phyloP scores from a whole-genome alignment of 345 rosid genomes.

The Linum trigynum region DNA sequence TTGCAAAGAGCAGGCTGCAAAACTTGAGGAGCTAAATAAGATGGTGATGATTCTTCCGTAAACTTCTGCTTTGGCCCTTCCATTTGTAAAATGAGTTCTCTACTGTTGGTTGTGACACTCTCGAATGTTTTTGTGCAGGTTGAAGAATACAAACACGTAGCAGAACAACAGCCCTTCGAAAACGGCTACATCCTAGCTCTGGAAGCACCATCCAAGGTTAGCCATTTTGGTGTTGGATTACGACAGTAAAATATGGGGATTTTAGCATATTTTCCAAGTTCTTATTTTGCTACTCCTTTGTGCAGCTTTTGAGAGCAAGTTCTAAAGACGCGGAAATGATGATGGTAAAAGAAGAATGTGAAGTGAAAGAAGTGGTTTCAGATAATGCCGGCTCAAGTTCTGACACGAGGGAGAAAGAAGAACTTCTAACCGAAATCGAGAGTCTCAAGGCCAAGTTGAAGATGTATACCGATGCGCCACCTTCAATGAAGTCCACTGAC shows the following conservation, averaged over 20 bases:
- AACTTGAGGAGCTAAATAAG: constrained; percentile 56
- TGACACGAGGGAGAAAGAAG: constrained; percentile 62
- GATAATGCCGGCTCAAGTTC: constrained; percentile 19
- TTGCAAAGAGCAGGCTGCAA: constrained; percentile 68
- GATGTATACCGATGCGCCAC: constrained; percentile 28
- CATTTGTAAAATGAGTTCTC: background rate
- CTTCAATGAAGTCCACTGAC: constrained; percentile 47
- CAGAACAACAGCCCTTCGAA: constrained; percentile 9
- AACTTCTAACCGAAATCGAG: constrained; percentile 69
- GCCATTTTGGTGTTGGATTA: too few relatives aligned
- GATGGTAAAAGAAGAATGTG: constrained; percentile 28
- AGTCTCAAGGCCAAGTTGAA: constrained; percentile 54
- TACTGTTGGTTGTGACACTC: constrained; percentile 3
- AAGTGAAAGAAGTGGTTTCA: constrained; percentile 41
- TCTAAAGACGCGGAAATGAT: constrained; percentile 2
- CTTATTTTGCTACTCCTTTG: background rate
- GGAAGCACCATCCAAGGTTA: constrained; percentile 10
- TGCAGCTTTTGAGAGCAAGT: constrained; percentile 9
- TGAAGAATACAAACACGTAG: constrained; percentile 42
- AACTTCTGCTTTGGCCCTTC: background rate
- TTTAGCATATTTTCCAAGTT: background rate
- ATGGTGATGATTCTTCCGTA: constrained; percentile 32
- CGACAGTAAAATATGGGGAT: background rate
- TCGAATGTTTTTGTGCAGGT: constrained; percentile 32
- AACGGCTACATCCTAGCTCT: constrained; percentile 11